phyloP scores from a whole-genome alignment of 768 basidiomycete genomes.

The Mrakia hoshinonis region DNA sequence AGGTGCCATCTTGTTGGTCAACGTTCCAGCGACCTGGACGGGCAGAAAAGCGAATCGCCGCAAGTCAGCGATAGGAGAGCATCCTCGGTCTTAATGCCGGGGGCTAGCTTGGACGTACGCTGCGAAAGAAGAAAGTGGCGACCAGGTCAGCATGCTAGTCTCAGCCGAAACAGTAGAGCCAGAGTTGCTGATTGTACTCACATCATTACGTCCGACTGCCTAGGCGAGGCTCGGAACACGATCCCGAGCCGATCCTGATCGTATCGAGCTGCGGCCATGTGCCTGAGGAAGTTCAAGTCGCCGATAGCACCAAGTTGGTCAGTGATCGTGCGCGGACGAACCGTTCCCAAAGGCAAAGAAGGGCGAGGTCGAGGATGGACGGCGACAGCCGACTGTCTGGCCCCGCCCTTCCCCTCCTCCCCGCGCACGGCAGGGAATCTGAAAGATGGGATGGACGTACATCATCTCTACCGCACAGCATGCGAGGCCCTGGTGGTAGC shows the following conservation, averaged over 20 bases:
- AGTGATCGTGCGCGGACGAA: not conserved
- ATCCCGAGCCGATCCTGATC: conserved; percentile 96
- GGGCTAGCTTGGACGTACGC: not conserved
- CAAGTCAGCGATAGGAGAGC: not conserved
- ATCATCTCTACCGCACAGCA: conserved; percentile 88
- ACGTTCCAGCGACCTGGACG: conserved; percentile 70
- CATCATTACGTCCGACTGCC: conserved; percentile 40
- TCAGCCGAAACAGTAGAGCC: not conserved
- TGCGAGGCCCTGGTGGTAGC: conserved; percentile 61
- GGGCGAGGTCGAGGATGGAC: not conserved
- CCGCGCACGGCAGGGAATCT: no score
- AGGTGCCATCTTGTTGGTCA: conserved; percentile 99
- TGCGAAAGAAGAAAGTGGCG: not conserved
- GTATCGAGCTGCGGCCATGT: conserved; percentile 98
- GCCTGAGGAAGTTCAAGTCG: conserved; percentile 59
- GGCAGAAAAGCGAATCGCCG: not conserved
- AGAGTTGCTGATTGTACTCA: not conserved
- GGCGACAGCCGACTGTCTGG: not conserved
- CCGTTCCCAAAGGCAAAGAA: conserved; percentile 35
- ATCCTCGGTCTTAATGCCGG: no score
- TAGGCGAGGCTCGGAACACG: conserved; percentile 97
- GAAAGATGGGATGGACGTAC: not conserved
- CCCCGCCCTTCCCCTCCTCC: no score
- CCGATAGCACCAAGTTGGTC: not conserved
- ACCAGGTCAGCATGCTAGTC: conserved; percentile 66